Base-by-base conservation (phyloP, 352 stramenopile species). In the Globisporangium nunn region DNA sequence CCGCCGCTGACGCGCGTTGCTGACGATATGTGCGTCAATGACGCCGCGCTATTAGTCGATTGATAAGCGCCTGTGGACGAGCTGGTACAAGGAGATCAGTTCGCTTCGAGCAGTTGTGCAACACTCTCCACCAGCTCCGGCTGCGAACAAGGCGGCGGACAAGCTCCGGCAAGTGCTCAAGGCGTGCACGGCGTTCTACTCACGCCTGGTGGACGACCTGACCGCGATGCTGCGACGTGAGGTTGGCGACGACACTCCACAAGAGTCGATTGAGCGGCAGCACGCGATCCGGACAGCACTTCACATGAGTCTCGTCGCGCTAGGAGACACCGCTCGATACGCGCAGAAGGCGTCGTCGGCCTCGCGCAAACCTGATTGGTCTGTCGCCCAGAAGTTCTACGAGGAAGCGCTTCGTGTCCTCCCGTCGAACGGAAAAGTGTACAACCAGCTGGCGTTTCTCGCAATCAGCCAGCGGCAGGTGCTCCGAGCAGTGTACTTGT, bases 1-100 rank as follows among this genome's bases (percentile, higher is more conserved):
- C 23, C 23, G 52, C 45, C 1, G 23, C 14, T 55, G n/a, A 29
- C 60, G 52, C 7, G 7, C 7, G 35, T 3, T 59, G 59, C 6
- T 37, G 28, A 11, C 40, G n/a, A n/a, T 44, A 8, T 44, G 6
- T 4, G 6, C 4, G 3, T 7, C 6, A 8, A 28, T 6, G 15
- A 35, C 2, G 29, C 4, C 23, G 17, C 15, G 4, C 14, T 2
- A 33, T 17, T 28, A 87, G 77, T 66, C 68, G 15, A 52, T 87
- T 39, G 78, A 78, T 48, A 65, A 84, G 40, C 69, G 68, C 3
- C 62, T 91, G 8, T 91, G 81, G 81, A 70, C 53, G 51, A 85
- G 63, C 54, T 91, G 78, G 78, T 85, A 89, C 56, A 68, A 71
- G 2, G 66, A 86, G 35, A 74, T 91, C 6, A 47, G 41, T 23